These are phyloP conservation scores for Echria macrotheca DNA, from an alignment of 495 filamentous ascomycete genomes.

Conservation along the genomic window DNA sequence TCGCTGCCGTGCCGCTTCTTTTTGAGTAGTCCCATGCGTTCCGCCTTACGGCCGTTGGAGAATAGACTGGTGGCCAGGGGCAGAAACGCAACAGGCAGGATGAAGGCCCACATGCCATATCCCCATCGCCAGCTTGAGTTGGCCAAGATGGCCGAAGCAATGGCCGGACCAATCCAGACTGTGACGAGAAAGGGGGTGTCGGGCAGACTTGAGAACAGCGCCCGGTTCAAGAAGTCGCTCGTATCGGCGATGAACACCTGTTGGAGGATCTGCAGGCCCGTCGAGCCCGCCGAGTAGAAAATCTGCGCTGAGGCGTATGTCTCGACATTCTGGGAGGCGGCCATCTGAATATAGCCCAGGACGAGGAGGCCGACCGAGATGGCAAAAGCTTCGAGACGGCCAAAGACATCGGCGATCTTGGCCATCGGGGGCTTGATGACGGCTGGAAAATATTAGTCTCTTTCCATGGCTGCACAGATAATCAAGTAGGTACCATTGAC, in stretches of 20 bases:
- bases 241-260: constrained; percentile 63
- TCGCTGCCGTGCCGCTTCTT: constrained; percentile 5
- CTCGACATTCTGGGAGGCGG: constrained; percentile 32
- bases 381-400: constrained; percentile 36
- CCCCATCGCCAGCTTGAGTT: constrained; percentile 55
- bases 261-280: constrained; percentile 52
- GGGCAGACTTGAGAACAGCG: constrained; percentile 54
- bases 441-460: constrained; percentile 12
- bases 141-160: constrained; percentile 39
- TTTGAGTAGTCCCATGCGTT: constrained; percentile 30
- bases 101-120: constrained; percentile 54
- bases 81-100: constrained; percentile 48
- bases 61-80: constrained; percentile 50
- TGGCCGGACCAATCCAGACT: constrained; percentile 45
- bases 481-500: constrained; percentile 34
- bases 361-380: constrained; percentile 32
- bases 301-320: constrained; percentile 43
- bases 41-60: constrained; percentile 49
- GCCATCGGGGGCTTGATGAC: constrained; percentile 42
- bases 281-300: constrained; percentile 42
- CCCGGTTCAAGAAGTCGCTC: constrained; percentile 57
- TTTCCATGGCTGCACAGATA: no score
- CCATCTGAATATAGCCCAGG: constrained; percentile 37
- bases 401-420: constrained; percentile 41
- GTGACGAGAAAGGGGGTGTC: constrained; percentile 59